These are phyloP conservation scores for Xylaria sp. DNA, from an alignment of 2,329 filamentous ascomycete species.

Conservation along the genomic window DNA sequence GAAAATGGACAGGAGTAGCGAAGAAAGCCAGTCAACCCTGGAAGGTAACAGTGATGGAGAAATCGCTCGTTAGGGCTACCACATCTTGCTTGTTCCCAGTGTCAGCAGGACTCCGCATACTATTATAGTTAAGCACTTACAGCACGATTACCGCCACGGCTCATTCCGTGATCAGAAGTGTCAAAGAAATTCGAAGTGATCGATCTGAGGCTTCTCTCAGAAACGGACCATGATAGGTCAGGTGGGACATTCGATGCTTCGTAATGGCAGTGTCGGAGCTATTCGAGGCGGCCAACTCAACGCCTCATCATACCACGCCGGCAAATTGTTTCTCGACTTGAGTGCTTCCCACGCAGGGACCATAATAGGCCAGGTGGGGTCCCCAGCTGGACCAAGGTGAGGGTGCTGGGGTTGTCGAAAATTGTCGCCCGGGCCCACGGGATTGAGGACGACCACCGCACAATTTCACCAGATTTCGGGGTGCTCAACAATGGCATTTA, in stretches of 20 bases:
- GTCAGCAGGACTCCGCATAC: slow-evolving; percentile 18
- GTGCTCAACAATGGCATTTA: slow-evolving; percentile 6
- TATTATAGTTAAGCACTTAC: slow-evolving; percentile 18
- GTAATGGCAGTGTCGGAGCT: slow-evolving; percentile 14
- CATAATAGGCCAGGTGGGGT: slow-evolving; percentile 3
- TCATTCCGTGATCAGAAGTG: slow-evolving; percentile 12
- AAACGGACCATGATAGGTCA: slow-evolving; percentile 14
- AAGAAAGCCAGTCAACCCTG: slow-evolving; percentile 14
- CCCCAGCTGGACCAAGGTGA: slow-evolving; percentile 9
- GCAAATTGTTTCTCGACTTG: slow-evolving; percentile 19
- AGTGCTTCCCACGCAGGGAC: slow-evolving; percentile 4
- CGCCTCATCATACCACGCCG: slow-evolving; percentile 13
- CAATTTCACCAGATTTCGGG: slow-evolving; percentile 5
- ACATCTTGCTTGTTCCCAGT: slow-evolving; percentile 19
- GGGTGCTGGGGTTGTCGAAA: slow-evolving; percentile 8
- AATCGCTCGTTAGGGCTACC: slow-evolving; percentile 15
- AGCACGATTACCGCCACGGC: slow-evolving; percentile 11
- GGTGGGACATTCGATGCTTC: slow-evolving; percentile 14
- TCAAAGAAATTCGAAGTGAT: slow-evolving; percentile 15
- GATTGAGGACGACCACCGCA: slow-evolving; percentile 1
- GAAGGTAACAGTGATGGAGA: slow-evolving; percentile 16
- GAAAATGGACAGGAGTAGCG: slow-evolving; percentile 15
- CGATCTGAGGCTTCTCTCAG: slow-evolving; percentile 16
- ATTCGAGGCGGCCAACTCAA: slow-evolving; percentile 13
- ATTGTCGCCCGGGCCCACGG: slow-evolving; percentile 9